phyloP scores from a whole-genome alignment of 768 basidiomycete genomes.

The Astraeus odoratus region DNA sequence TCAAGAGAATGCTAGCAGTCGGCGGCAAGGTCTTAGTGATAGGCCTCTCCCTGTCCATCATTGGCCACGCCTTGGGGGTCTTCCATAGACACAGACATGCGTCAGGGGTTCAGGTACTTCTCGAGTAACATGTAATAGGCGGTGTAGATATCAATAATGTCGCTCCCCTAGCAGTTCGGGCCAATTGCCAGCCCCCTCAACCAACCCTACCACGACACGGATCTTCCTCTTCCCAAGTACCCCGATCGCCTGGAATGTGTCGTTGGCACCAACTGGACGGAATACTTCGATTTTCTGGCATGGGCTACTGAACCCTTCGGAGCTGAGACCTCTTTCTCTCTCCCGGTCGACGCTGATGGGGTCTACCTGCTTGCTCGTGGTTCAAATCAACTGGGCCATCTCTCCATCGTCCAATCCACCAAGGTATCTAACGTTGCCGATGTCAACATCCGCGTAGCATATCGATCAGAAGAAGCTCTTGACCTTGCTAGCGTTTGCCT shows the following conservation, averaged over 20 bases:
- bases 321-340: conserved; percentile 21
- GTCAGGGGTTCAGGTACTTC: background rate
- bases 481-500: conserved; percentile 24
- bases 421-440: conserved; percentile 20
- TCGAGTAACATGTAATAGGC: background rate
- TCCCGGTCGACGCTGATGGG: conserved; percentile 24
- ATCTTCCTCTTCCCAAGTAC: background rate
- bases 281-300: conserved; percentile 16
- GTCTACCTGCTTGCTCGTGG: conserved; percentile 28
- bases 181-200: too few relatives aligned
- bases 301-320: conserved; percentile 20
- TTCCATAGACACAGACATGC: conserved; percentile 7
- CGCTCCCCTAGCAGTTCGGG: background rate
- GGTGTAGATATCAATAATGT: background rate
- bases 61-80: conserved; percentile 1
- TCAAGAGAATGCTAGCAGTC: conserved; percentile 8
- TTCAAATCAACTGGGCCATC: conserved; percentile 17
- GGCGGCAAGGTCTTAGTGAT: conserved; percentile 5
- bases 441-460: conserved; percentile 23
- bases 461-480: conserved; percentile 12
- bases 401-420: conserved; percentile 25
- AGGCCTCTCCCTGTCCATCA: conserved; percentile 11
- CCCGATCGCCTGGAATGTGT: conserved; percentile 11
- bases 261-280: conserved; percentile 15
- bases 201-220: background rate